Evolutionary conservation across 73 alveolate genomes (phyloP), one percentile per base, ranked within the genome.

Genomic region (Symbiodinium natans): DNA sequence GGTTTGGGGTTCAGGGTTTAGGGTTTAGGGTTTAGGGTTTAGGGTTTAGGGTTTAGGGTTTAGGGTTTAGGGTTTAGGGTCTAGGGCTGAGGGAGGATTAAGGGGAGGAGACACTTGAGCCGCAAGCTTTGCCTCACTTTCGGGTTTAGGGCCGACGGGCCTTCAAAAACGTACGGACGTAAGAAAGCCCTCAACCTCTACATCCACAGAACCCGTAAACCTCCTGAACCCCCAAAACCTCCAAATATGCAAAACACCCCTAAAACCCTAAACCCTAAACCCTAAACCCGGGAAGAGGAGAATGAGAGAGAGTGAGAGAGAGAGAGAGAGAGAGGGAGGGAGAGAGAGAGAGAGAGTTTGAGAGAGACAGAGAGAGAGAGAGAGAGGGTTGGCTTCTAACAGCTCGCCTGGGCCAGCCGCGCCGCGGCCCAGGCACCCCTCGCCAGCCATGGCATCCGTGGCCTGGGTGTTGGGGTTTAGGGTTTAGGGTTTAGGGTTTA

Each of bases 381-480:
- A 43, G 19, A 43, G 56, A 43, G 19, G 11, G 56, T 8, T 11
- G 11, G 56, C 5, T n/a, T 3, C 74, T 8, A 8, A 21, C 74
- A 56, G 31, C 74, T 13, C 31, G 74, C 74, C 33, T 19, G 74
- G 36, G 80, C 80, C 80, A 63, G 80, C 11, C 80, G 80, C 2
- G 80, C 80, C 33, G 80, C 80, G 38, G 80, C 80, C 80, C 80
- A 63, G 80, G 80, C 33, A 13, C 36, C 80, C 33, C 80, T 31
- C 11, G 80, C 80, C 36, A 63, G 80, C 80, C 80, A 63, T 29
- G 80, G 36, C 17, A 63, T 31, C 80, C 80, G 29, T 13, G 80
- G 80, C 80, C 80, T 63, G 17, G 80, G 75, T 5, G 34, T 59
- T 21, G 13, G 59, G 13, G 13, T 46, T 9, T 46, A 46, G 59